A percentile compares a stretch with the other conserved stretches of the same genome.
These are phyloP conservation scores for Calcarisporium arbuscula DNA, from an alignment of 2,329 filamentous ascomycete species.

Conservation along the genomic window DNA sequence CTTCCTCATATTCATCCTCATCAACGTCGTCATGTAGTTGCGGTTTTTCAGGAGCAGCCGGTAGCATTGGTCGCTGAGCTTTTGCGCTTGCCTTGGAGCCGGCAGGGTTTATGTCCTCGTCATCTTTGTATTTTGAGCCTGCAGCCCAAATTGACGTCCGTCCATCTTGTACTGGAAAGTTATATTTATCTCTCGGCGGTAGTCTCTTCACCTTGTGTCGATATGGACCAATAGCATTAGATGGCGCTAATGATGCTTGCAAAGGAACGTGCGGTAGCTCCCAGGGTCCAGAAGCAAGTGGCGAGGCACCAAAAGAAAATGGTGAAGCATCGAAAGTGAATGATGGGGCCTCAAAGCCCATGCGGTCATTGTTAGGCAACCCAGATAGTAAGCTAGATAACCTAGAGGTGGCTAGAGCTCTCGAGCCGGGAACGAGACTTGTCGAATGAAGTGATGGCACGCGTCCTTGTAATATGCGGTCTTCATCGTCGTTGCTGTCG, in stretches of 20 bases:
- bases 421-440: conserved; percentile 7
- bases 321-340: conserved; percentile 13
- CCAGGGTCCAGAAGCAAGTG: conserved; percentile 11
- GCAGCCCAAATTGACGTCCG: conserved; percentile 28
- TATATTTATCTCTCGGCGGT: conserved; percentile 20
- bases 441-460: conserved; percentile 3
- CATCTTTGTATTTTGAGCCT: conserved; percentile 14
- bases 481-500: conserved; percentile 8
- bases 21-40: conserved; percentile 6
- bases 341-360: conserved; percentile 7
- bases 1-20: conserved; percentile 19
- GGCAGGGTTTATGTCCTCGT: conserved; percentile 8
- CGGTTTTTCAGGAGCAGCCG: background rate
- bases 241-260: no score
- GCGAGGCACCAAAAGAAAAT: conserved; percentile 12
- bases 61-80: background rate
- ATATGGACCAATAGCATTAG: no score
- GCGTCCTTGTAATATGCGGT: conserved; percentile 10
- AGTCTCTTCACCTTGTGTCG: no score
- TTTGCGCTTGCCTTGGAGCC: conserved; percentile 3
- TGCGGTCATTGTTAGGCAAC: conserved; percentile 5
- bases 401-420: background rate
- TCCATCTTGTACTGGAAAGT: conserved; percentile 23
- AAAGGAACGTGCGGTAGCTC: conserved; percentile 3
- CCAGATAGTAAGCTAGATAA: conserved; percentile 7